These are phyloP conservation scores for Mycena citricolor DNA, from an alignment of 1,284 basidiomycete species.

Conservation along the genomic window DNA sequence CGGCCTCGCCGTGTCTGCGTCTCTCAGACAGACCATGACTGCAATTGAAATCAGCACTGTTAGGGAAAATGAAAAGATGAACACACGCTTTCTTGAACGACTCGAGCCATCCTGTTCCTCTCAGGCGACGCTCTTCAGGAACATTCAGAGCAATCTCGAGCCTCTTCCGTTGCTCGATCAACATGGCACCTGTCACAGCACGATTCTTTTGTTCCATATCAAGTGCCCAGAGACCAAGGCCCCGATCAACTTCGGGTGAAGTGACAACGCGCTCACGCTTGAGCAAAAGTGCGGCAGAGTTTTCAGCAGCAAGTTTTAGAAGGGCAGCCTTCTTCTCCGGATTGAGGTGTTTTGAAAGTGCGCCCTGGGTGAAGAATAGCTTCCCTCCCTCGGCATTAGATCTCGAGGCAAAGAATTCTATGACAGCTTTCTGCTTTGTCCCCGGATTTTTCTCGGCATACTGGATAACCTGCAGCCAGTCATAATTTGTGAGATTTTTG, in stretches of 20 bases:
- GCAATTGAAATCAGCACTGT: not conserved
- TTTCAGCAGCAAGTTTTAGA: slow-evolving; percentile 1
- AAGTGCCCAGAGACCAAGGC: slow-evolving; percentile 31
- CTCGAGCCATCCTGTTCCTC: slow-evolving; percentile 30
- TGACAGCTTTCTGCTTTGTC: slow-evolving; percentile 17
- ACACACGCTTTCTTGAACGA: slow-evolving; percentile 28
- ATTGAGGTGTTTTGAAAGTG: slow-evolving; percentile 8
- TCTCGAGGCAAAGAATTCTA: slow-evolving; percentile 19
- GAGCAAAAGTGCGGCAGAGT: slow-evolving; percentile 16
- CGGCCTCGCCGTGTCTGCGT: slow-evolving; percentile 38
- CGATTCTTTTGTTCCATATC: slow-evolving; percentile 30
- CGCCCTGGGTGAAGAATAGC: slow-evolving; percentile 7
- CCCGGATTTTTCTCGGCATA: slow-evolving; percentile 18
- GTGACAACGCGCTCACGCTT: slow-evolving; percentile 27
- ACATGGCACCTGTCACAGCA: slow-evolving; percentile 32
- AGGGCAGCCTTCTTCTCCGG: not conserved
- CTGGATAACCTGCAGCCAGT: slow-evolving; percentile 23
- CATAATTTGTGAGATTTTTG: slow-evolving; percentile 22
- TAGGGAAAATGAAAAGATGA: not conserved
- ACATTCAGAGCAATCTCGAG: slow-evolving; percentile 33
- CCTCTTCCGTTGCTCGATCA: slow-evolving; percentile 27
- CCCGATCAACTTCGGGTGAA: slow-evolving; percentile 31
- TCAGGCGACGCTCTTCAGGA: slow-evolving; percentile 28
- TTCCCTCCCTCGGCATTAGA: slow-evolving; percentile 10
- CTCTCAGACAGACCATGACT: slow-evolving; percentile 30